These are phyloP conservation scores for Lichtheimia hyalospora DNA, from an alignment of 371 early-diverging fungal genomes.

Conservation along the genomic window DNA sequence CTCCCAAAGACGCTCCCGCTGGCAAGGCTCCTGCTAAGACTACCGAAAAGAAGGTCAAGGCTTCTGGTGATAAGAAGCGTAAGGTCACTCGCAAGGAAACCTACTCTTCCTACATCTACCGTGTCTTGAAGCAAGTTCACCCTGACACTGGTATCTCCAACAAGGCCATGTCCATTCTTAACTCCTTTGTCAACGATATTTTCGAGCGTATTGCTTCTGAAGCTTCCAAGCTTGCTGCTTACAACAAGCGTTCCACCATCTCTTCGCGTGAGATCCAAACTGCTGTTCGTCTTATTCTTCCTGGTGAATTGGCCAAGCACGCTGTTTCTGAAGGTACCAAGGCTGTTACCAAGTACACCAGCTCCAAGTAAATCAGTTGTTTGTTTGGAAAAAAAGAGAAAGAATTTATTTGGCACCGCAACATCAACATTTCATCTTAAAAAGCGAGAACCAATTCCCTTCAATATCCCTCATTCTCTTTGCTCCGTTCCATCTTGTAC, in stretches of 20 bases:
- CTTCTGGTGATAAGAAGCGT: conserved; percentile 49
- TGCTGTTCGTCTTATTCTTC: conserved; percentile 89
- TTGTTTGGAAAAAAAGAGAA: conserved; percentile 1
- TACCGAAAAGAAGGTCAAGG: conserved; percentile 54
- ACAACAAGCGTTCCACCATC: conserved; percentile 95
- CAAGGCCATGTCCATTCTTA: conserved; percentile 98
- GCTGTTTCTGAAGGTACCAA: conserved; percentile 98
- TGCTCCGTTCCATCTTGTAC: conserved; percentile 3
- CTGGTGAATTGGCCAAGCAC: conserved; percentile 97
- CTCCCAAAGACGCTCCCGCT: conserved; percentile 61
- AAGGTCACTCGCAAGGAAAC: conserved; percentile 75
- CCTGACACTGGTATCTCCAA: conserved; percentile 97
- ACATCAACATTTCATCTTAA: not conserved
- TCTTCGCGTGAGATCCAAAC: conserved; percentile 96
- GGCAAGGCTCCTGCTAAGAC: conserved; percentile 78
- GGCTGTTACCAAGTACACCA: conserved; percentile 96
- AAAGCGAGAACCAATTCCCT: conserved; percentile 3
- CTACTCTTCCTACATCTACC: conserved; percentile 92
- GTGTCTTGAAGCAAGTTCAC: conserved; percentile 91
- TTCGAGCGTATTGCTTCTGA: conserved; percentile 89
- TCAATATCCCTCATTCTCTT: not conserved
- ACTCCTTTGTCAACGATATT: conserved; percentile 98
- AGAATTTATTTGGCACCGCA: conserved; percentile 1
- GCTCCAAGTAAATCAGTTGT: conserved; percentile 59
- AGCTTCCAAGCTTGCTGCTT: conserved; percentile 88